Evolutionary conservation across 768 basidiomycete species (phyloP).

Genomic region (Thelephora ganbajun): DNA sequence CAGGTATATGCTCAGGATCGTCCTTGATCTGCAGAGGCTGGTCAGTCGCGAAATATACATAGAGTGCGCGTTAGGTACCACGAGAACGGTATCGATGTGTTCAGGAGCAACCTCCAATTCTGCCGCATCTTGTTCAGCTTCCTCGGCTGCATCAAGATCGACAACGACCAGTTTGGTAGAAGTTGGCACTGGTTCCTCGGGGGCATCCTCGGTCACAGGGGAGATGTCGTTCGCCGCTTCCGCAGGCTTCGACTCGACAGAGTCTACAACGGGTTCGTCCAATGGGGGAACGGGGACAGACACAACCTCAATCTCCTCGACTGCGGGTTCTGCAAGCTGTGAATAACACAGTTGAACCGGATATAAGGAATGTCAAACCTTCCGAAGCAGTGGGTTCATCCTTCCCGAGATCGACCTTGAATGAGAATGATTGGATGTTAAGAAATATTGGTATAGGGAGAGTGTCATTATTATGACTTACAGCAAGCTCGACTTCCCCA

Average conservation of each 20-base stretch:
- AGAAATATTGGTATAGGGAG: too few species aligned
- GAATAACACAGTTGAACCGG: too few species aligned
- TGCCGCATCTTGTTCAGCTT: neutral
- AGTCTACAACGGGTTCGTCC: neutral
- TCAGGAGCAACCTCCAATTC: neutral
- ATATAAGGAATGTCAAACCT: too few species aligned
- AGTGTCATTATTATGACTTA: too few species aligned
- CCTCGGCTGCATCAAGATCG: neutral
- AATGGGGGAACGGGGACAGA: neutral
- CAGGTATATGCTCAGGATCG: too few species aligned
- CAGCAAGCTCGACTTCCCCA: conserved; percentile 1
- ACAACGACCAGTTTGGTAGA: neutral
- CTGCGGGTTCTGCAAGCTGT: neutral
- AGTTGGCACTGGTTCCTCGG: too few species aligned
- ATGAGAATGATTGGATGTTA: too few species aligned
- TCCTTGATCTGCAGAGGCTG: too few species aligned
- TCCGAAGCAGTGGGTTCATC: too few species aligned
- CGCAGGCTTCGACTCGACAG: conserved; percentile 1
- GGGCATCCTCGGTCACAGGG: neutral
- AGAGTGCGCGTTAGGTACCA: neutral
- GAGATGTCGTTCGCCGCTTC: neutral
- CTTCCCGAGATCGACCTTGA: too few species aligned
- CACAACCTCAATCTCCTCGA: neutral
- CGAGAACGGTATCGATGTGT: conserved; percentile 1
- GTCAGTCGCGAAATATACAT: too few species aligned